Evolutionary conservation across 164 flowering plant genomes (phyloP), one percentile per base, ranked within the genome.

Genomic region (Aristolochia fimbriata): DNA sequence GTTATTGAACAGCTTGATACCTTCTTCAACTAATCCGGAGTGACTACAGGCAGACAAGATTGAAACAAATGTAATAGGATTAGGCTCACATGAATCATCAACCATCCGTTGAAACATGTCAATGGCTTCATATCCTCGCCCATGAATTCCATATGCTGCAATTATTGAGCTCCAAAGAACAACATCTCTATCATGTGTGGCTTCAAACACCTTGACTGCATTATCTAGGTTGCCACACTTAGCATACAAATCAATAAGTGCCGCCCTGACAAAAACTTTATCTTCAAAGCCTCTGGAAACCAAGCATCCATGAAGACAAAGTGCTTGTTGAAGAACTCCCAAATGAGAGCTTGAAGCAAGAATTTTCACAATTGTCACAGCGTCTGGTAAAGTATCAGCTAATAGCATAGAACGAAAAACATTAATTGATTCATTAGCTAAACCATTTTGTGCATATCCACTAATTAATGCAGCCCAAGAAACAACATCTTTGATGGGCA

Each of bases 91-190:
- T 24, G 77, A 73, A 49, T 47, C 21, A 45, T 73, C 62, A 10
- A 71, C 47, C 87, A 82, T 79, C 24, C 19, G 50, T 51, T 71
- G 20, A 27, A 78, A 82, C n/a, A 62, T 45, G 23, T 56, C 37
- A n/a, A 84, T 30, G 13, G 90, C 76, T 62, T 82, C 78, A 48
- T 16, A 19, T 12, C 78, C 85, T 49, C 48, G 67, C 30, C 87
- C 87, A 64, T 84, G 82, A 62, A 79, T 49, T 59, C 81, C 83
- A 66, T 74, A 79, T 25, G 65, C 82, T 33, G 76, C 76, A 60
- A 84, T 72, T 78, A 84, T 78, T 6, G 83, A 69, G 58, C 78
- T 82, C 87, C 85, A 84, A 24, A 74, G 62, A 8, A 82, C 77
- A 27, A 77, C 75, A 60, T 84, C 85, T 65, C 58, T 80, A 19